These are phyloP conservation scores for Saccharum spontaneum DNA, from an alignment of 176 grass and related monocot genomes.

Conservation along the genomic window DNA sequence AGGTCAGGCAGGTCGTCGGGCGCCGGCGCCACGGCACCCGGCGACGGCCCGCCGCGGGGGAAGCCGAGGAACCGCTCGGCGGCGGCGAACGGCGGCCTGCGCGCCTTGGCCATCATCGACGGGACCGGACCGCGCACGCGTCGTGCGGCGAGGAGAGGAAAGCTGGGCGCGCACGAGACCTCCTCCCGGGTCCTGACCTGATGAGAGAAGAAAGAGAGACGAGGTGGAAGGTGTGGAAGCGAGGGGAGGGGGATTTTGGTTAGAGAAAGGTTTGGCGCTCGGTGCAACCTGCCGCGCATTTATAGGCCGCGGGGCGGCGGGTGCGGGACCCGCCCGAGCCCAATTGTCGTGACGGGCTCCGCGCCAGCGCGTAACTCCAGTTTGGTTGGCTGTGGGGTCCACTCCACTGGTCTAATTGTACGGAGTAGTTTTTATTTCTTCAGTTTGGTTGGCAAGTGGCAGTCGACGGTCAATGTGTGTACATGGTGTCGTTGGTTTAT, in stretches of 20 bases:
- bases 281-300: conserved; percentile 26
- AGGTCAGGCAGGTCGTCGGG: conserved; percentile 59
- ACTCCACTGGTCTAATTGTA: neutral
- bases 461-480: neutral
- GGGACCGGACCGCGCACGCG: neutral
- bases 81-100: conserved; percentile 34
- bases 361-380: neutral
- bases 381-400: neutral
- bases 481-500: neutral
- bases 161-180: conserved; percentile 9
- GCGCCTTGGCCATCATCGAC: conserved; percentile 57
- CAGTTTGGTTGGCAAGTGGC: neutral
- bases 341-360: conserved; percentile 22
- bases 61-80: conserved; percentile 69
- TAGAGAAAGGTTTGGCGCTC: conserved; percentile 29
- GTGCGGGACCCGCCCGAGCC: neutral
- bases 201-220: neutral
- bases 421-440: neutral
- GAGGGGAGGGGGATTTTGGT: neutral
- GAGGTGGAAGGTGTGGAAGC: neutral
- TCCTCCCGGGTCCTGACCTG: neutral
- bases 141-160: conserved; percentile 6
- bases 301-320: conserved; percentile 33
- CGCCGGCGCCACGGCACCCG: conserved; percentile 21
- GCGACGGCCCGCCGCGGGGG: conserved; percentile 14